Evolutionary conservation across 345 rosid species (phyloP), one percentile per base, ranked within the genome.

Genomic region (Ceriops tagal): DNA sequence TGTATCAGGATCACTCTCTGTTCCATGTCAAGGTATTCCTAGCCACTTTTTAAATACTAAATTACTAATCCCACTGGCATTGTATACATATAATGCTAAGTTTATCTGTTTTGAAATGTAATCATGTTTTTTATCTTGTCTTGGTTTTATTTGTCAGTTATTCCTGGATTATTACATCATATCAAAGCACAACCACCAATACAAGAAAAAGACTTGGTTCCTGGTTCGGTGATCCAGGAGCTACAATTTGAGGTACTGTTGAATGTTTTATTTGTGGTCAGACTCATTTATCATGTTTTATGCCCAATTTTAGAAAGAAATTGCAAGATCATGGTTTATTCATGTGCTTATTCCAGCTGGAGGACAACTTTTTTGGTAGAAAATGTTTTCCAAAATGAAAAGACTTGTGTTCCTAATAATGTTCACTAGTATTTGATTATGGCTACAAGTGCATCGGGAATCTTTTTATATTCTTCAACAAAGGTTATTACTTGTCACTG

Each of bases 201-300:
- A 27, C 68, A 65, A 34, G 77, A 74, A 31, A 73, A 77, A 55
- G 71, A 65, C 53, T 59, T 88, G 76, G 78, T 77, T 71, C 89
- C 88, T 19, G 89, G 80, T 53, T 82, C 68, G n/a, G 67, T 76
- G 24, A 62, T 87, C 71, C 71, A 80, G 67, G 64, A 81, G 64
- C 76, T 90, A 19, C 67, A 58, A 60, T 73, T 90, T 43, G 89
- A 88, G 96, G 93, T 88, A 84, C 60, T 57, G 30, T 46, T 43
- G n/a, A 30, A 63, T 51, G 34, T 47, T 53, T 31, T 10, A 16
- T 26, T n/a, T 57, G 10, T 49, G 46, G 16, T n/a, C 58, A 47
- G 26, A 60, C 1, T 9, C 26, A n/a, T 21, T 16, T 20, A 32
- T 61, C 39, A 6, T 61, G 13, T 32, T 20, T 32, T 34, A 43